These are phyloP conservation scores for Rhizopogon roseolus DNA, from an alignment of 768 basidiomycete genomes.

Conservation along the genomic window DNA sequence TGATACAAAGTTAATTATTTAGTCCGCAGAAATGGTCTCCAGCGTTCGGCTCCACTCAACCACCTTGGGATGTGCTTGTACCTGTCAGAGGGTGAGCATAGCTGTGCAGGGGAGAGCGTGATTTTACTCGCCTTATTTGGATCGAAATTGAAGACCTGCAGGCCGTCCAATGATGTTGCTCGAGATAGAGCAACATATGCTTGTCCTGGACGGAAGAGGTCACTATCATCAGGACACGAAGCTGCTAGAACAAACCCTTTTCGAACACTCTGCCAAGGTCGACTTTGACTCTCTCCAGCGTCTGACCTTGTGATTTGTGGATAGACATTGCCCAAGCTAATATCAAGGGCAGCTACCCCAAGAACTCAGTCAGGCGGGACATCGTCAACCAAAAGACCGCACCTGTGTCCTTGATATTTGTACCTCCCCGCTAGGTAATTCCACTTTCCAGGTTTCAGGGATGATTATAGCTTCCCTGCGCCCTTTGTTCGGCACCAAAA, in stretches of 20 bases:
- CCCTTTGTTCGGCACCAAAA: conserved; percentile 54
- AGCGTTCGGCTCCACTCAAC: conserved; percentile 68
- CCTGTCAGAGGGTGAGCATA: conserved; percentile 34
- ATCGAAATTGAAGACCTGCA: conserved; percentile 82
- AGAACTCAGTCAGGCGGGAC: background rate
- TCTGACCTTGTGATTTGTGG: conserved; percentile 98
- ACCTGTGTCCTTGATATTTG: conserved; percentile 82
- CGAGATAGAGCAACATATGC: conserved; percentile 91
- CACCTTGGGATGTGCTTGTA: conserved; percentile 70
- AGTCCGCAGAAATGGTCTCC: conserved; percentile 36
- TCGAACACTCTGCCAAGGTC: conserved; percentile 92
- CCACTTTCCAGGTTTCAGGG: conserved; percentile 81
- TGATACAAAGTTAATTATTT: background rate
- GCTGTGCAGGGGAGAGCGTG: background rate
- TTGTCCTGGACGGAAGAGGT: conserved; percentile 49
- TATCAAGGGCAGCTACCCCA: conserved; percentile 71
- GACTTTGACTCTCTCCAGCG: conserved; percentile 90
- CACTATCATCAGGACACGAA: conserved; percentile 2
- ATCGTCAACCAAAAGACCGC: conserved; percentile 11
- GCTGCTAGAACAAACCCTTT: conserved; percentile 48
- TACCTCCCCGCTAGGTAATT: conserved; percentile 81
- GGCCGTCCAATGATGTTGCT: conserved; percentile 78
- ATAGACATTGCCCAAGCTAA: conserved; percentile 98
- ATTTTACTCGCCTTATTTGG: conserved; percentile 51
- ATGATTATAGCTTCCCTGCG: conserved; percentile 52